phyloP scores from a whole-genome alignment of 176 grass and related monocot genomes.

The Guadua angustifolia region DNA sequence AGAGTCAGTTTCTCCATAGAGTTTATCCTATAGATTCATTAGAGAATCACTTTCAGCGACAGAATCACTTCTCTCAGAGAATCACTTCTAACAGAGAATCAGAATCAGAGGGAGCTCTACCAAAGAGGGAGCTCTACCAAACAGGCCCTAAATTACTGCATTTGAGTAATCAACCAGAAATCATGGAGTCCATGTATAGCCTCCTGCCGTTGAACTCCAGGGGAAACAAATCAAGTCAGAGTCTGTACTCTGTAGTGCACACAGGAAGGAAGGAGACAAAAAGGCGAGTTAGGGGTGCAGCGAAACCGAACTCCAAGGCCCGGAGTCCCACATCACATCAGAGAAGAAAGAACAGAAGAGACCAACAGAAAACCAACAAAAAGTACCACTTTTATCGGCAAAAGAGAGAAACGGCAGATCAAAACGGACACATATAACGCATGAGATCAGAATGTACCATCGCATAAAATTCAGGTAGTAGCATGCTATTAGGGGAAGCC shows the following conservation, averaged over 20 bases:
- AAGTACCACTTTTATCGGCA: conserved; percentile 33
- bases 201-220: background rate
- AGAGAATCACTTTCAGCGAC: no score
- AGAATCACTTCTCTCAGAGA: no score
- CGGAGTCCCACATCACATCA: conserved; percentile 41
- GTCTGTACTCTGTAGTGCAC: background rate
- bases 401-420: conserved; percentile 30
- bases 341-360: conserved; percentile 40
- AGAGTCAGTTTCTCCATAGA: no score
- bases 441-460: conserved; percentile 10
- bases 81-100: no score
- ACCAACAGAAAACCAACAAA: conserved; percentile 57
- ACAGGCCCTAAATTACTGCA: no score
- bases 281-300: background rate
- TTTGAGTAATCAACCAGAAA: background rate
- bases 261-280: conserved; percentile 40
- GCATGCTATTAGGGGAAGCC: background rate
- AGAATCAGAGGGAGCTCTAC: no score
- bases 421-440: conserved; percentile 15
- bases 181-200: background rate
- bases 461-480: conserved; percentile 23
- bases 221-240: conserved; percentile 8
- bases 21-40: no score
- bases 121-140: no score
- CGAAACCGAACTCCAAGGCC: background rate